phyloP scores from a whole-genome alignment of 2,329 filamentous ascomycete genomes.

The Cladosporium velox region DNA sequence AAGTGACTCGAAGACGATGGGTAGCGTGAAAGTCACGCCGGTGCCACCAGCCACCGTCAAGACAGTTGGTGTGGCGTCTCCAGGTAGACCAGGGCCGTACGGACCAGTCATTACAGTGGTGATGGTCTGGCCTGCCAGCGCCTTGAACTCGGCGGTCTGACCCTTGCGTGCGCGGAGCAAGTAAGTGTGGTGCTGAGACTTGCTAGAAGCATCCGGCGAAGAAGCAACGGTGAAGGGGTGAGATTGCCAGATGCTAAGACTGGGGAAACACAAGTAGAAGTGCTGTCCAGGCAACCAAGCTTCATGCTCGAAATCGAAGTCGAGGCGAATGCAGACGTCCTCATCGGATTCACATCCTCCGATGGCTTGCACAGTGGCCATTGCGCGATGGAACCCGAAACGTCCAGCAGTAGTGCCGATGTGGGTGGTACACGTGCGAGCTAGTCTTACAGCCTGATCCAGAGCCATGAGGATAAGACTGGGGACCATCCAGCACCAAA shows the following conservation, averaged over 20 bases:
- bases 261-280: constrained; percentile 69
- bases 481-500: constrained; percentile 69
- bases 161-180: constrained; percentile 47
- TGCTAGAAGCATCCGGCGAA: constrained; percentile 40
- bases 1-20: constrained; percentile 52
- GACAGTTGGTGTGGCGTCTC: constrained; percentile 24
- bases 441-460: constrained; percentile 61
- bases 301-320: constrained; percentile 63
- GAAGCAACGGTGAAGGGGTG: constrained; percentile 70
- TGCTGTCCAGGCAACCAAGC: constrained; percentile 68
- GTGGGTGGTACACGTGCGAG: constrained; percentile 63
- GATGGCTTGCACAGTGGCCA: constrained; percentile 40
- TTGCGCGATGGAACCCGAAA: constrained; percentile 57
- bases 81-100: constrained; percentile 51
- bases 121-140: constrained; percentile 37
- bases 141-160: constrained; percentile 59
- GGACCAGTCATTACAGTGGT: constrained; percentile 62
- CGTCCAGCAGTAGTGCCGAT: constrained; percentile 15
- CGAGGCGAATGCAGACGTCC: constrained; percentile 54
- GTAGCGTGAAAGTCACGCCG: constrained; percentile 60
- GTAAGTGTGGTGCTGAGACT: constrained; percentile 40
- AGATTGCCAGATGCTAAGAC: constrained; percentile 69
- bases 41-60: constrained; percentile 55
- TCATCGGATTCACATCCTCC: constrained; percentile 32
- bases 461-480: constrained; percentile 66